Evolutionary conservation across 768 basidiomycete genomes (phyloP).

Genomic region (Lactarius trivialis): DNA sequence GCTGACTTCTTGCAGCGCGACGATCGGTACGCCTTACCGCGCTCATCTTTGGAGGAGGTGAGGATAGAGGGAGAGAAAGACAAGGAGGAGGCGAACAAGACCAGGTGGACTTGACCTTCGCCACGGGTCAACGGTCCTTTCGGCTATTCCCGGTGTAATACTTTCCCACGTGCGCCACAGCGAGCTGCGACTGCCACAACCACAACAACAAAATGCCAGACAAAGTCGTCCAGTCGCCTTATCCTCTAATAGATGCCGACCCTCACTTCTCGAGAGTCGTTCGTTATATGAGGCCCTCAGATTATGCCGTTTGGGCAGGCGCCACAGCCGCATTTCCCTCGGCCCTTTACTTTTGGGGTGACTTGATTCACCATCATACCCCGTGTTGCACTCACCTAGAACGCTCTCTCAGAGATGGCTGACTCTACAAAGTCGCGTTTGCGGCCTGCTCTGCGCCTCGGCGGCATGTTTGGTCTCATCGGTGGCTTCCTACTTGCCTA

Average conservation of each 20-base stretch:
- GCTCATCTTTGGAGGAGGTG: conserved; percentile 41
- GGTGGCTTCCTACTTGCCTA: conserved; percentile 94
- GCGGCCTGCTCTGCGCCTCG: conserved; percentile 42
- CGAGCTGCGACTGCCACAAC: background rate
- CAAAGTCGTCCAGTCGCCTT: conserved; percentile 56
- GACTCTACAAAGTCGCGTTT: conserved; percentile 37
- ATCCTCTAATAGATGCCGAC: conserved; percentile 91
- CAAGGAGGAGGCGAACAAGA: background rate
- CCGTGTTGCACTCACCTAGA: conserved; percentile 20
- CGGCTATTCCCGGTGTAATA: conserved; percentile 12
- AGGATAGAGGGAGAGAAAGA: background rate
- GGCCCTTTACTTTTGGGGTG: conserved; percentile 79
- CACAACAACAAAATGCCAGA: conserved; percentile 38
- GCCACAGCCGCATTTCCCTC: conserved; percentile 77
- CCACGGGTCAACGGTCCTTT: conserved; percentile 4
- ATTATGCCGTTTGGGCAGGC: conserved; percentile 81
- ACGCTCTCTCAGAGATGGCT: conserved; percentile 38
- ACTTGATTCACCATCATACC: conserved; percentile 16
- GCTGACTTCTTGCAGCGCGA: conserved; percentile 17
- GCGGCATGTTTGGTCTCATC: conserved; percentile 74
- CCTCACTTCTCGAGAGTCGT: conserved; percentile 85
- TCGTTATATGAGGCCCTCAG: conserved; percentile 79
- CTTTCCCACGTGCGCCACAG: conserved; percentile 16
- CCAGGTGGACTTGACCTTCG: background rate
- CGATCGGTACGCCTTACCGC: conserved; percentile 42